Conservation (phyloP, 1,284 basidiomycete genomes). For the Ceratorhiza oryzae-sativae region DNA sequence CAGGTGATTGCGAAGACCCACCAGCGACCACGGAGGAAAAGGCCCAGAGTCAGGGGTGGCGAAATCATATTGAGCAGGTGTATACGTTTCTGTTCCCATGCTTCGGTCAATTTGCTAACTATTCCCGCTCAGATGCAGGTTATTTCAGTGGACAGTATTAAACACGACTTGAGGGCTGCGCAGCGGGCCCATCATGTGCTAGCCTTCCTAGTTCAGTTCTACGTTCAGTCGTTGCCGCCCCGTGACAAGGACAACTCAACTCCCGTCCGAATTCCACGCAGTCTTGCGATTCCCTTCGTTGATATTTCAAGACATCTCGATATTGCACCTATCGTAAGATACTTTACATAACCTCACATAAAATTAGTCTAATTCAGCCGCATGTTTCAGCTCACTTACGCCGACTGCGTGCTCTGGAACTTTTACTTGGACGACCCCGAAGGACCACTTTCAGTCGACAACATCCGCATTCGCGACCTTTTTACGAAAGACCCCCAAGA, state of each 20-base stretch:
- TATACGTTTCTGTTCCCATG: constrained; percentile 48
- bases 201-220: constrained; percentile 62
- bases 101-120: background rate
- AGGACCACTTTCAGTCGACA: constrained; percentile 48
- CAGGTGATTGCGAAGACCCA: constrained; percentile 47
- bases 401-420: constrained; percentile 66
- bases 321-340: constrained; percentile 56
- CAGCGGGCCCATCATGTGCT: constrained; percentile 61
- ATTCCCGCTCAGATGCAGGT: constrained; percentile 49
- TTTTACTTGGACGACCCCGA: constrained; percentile 52
- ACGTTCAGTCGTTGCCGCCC: constrained; percentile 56
- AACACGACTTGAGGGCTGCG: constrained; percentile 50
- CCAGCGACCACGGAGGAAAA: constrained; percentile 45
- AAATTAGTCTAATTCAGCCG: background rate
- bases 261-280: constrained; percentile 51
- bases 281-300: constrained; percentile 57
- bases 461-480: constrained; percentile 50
- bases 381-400: constrained; percentile 56
- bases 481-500: constrained; percentile 61
- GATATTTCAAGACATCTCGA: constrained; percentile 57
- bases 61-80: constrained; percentile 9
- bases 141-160: constrained; percentile 47
- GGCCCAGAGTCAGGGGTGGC: constrained; percentile 47
- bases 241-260: constrained; percentile 41
- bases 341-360: background rate